These are phyloP conservation scores for Penicillium taxi DNA, from an alignment of 495 filamentous ascomycete species.

Conservation along the genomic window DNA sequence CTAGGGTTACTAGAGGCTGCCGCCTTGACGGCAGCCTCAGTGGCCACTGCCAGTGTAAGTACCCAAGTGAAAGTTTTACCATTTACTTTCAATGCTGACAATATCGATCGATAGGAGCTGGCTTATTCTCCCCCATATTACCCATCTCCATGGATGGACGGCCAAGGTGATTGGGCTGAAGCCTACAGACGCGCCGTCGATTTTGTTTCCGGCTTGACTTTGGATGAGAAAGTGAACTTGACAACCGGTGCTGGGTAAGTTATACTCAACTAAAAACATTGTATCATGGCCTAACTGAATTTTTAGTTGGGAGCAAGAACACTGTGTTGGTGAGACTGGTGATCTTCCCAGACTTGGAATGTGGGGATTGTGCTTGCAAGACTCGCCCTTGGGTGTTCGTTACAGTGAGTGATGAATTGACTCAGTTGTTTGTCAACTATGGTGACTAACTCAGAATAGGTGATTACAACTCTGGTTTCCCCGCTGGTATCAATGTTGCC, in stretches of 20 bases:
- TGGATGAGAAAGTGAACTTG: conserved; percentile 87
- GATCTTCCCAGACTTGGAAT: conserved; percentile 63
- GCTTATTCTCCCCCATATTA: conserved; percentile 59
- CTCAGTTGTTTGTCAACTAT: conserved; percentile 72
- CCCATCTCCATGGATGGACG: conserved; percentile 73
- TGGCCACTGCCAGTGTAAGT: conserved; percentile 30
- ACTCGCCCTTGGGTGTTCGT: conserved; percentile 80
- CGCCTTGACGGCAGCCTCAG: conserved; percentile 28
- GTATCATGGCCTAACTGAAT: not conserved
- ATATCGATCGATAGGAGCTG: conserved; percentile 18
- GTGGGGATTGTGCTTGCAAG: conserved; percentile 76
- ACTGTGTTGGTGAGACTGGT: conserved; percentile 68
- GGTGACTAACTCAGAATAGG: conserved; percentile 44
- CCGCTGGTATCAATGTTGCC: conserved; percentile 72
- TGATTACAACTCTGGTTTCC: conserved; percentile 74
- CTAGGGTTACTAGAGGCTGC: conserved; percentile 32
- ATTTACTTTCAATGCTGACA: conserved; percentile 1
- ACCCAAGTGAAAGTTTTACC: not conserved
- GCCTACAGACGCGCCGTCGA: conserved; percentile 68
- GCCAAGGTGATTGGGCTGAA: conserved; percentile 65
- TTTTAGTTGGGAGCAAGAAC: conserved; percentile 61
- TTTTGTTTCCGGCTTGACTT: conserved; percentile 76
- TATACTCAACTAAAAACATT: conserved; percentile 1
- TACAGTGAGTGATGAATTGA: conserved; percentile 42
- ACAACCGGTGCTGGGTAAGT: conserved; percentile 74